Evolutionary conservation across 805 yeast genomes (phyloP), one percentile per base, ranked within the genome.

Genomic region (Maudiozyma bulderi): DNA sequence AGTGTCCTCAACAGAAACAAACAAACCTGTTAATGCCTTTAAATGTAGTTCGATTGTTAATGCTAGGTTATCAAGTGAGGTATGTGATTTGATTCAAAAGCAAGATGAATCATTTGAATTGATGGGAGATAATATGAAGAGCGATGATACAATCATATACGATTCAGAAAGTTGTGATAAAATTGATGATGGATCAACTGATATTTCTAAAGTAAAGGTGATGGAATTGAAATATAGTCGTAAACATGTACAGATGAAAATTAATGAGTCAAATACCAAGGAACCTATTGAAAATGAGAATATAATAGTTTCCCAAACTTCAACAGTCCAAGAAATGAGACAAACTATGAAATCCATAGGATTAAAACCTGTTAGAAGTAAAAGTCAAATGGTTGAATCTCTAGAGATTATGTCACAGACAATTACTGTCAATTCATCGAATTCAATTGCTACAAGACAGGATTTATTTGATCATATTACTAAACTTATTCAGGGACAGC

Each of bases 381-480:
- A 64, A 44, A 43, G 54, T 5, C 54, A 60, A 43, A 61, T 65
- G 62, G 38, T 61, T 6, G 59, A 57, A 34, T 60, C 65, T 8
- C 40, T 64, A 46, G 56, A 58, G 20, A 49, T 52, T 5, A 65
- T 66, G n/a, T 57, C 67, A 6, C 61, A 61, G 43, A 46, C 54
- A 0, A 39, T 62, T 14, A 31, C 49, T 1, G 45, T 47, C 8
- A 56, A 52, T 26, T n/a, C 15, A 8, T 50, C 49, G 6, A 43
- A 50, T 3, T 50, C 46, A 8, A 53, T 54, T 11, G 51, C 51
- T 15, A 45, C 50, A 5, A 52, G 50, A 37, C 10, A 41, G 8
- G 59, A 57, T 26, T 45, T 63, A 10, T 56, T 56, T 42, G 48
- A 54, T 4, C 57, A 60, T 35, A 45, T 65, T 38, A 58, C 61